Conservation (phyloP, 495 filamentous ascomycete species). For the Cryomyces antarcticus region DNA sequence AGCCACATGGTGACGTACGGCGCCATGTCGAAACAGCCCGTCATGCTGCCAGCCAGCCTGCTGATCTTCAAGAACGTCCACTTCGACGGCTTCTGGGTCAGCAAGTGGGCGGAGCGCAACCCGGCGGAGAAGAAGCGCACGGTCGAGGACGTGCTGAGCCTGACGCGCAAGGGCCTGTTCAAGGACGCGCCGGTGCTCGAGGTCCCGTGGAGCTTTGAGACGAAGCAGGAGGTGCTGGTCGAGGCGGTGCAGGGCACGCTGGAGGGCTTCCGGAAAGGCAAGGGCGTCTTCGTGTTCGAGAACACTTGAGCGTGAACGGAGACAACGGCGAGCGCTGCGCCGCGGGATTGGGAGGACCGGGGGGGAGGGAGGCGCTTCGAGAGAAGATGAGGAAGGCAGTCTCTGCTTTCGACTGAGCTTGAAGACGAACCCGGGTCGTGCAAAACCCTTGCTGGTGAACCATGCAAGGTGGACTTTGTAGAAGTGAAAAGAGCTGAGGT, state of each 20-base stretch:
- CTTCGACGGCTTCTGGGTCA: constrained; percentile 90
- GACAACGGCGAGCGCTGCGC: not conserved
- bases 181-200: constrained; percentile 62
- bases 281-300: constrained; percentile 74
- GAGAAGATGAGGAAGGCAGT: too few species aligned
- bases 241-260: constrained; percentile 57
- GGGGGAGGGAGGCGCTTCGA: too few species aligned
- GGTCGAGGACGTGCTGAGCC: constrained; percentile 57
- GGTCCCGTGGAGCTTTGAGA: constrained; percentile 62
- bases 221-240: constrained; percentile 33
- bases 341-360: too few species aligned
- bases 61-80: constrained; percentile 79
- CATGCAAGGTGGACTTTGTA: too few species aligned
- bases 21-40: constrained; percentile 75
- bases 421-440: too few species aligned
- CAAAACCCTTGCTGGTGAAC: too few species aligned
- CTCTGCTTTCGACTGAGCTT: too few species aligned
- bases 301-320: constrained; percentile 16
- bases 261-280: constrained; percentile 60
- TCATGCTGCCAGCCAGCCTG: constrained; percentile 53
- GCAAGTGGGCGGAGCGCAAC: constrained; percentile 63
- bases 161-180: constrained; percentile 57
- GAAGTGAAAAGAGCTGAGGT: too few species aligned
- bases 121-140: constrained; percentile 54
- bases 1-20: constrained; percentile 83